phyloP scores from a whole-genome alignment of 345 rosid species.

The Eutrema yunnanense region DNA sequence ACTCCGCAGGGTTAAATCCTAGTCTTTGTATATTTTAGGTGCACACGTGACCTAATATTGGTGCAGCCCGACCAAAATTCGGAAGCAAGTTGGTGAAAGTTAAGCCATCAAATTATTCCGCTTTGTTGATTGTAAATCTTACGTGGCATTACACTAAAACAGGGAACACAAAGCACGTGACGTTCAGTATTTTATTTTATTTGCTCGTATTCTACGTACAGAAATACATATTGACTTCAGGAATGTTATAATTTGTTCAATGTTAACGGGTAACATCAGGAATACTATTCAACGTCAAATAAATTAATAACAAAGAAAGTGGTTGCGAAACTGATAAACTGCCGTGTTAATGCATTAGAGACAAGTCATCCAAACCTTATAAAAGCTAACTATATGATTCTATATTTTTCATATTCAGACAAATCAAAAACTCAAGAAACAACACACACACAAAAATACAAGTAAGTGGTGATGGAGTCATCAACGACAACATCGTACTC shows the following conservation, averaged over 20 bases:
- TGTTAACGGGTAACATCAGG: too few relatives aligned
- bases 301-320: slow-evolving; percentile 20
- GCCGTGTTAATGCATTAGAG: slow-evolving; percentile 35
- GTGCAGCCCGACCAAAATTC: slow-evolving; percentile 19
- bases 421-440: not conserved
- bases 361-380: slow-evolving; percentile 40
- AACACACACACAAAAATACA: not conserved
- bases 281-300: slow-evolving; percentile 30
- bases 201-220: slow-evolving; percentile 3
- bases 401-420: slow-evolving; percentile 11
- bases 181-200: not conserved
- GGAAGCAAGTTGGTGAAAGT: slow-evolving; percentile 43
- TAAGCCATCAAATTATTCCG: slow-evolving; percentile 53
- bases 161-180: not conserved
- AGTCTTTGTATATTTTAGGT: not conserved
- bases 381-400: slow-evolving; percentile 3
- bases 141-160: not conserved
- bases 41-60: slow-evolving; percentile 31
- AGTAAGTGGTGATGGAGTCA: slow-evolving; percentile 29
- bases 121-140: slow-evolving; percentile 7
- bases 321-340: slow-evolving; percentile 66
- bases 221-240: slow-evolving; percentile 1
- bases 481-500: slow-evolving; percentile 27
- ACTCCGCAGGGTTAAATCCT: too few relatives aligned
- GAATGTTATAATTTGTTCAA: not conserved